Percentiles rank a stretch among this genome's conserved stretches.
Evolutionary conservation across 305 asterid genomes (phyloP).

Genomic region (Fraxinus ornus): DNA sequence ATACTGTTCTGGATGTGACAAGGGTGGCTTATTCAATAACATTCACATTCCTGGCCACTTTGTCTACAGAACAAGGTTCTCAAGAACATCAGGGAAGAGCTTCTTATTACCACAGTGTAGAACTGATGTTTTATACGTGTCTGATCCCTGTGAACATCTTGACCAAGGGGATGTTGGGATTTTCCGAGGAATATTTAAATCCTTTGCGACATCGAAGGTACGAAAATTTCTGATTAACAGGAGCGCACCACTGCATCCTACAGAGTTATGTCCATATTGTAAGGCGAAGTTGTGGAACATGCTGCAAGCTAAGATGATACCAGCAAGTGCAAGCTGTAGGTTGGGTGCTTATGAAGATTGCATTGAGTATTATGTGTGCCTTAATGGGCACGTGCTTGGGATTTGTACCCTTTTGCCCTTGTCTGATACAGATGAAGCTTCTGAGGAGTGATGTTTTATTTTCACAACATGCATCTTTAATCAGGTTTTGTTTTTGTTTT

Average conservation of each 20-base stretch:
- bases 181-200: conserved; percentile 86
- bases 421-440: conserved; percentile 84
- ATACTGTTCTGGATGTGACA: conserved; percentile 74
- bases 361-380: conserved; percentile 85
- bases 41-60: conserved; percentile 82
- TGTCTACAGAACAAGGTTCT: conserved; percentile 80
- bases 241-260: conserved; percentile 69
- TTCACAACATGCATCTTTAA: conserved; percentile 29
- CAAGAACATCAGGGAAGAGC: conserved; percentile 95
- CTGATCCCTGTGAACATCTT: conserved; percentile 98
- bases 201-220: conserved; percentile 70
- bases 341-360: conserved; percentile 95
- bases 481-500: not conserved
- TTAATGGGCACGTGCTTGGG: conserved; percentile 90
- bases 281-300: conserved; percentile 95
- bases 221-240: conserved; percentile 68
- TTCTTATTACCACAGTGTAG: conserved; percentile 83
- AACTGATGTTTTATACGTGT: conserved; percentile 79
- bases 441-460: conserved; percentile 51
- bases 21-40: conserved; percentile 70
- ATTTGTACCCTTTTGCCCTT: conserved; percentile 85
- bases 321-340: conserved; percentile 89
- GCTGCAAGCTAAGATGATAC: conserved; percentile 82
- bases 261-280: conserved; percentile 90
- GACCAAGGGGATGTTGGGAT: conserved; percentile 97